Base-by-base conservation (phyloP, 2,329 filamentous ascomycete species). In the Nothophaeocryptopus gaeumannii region DNA sequence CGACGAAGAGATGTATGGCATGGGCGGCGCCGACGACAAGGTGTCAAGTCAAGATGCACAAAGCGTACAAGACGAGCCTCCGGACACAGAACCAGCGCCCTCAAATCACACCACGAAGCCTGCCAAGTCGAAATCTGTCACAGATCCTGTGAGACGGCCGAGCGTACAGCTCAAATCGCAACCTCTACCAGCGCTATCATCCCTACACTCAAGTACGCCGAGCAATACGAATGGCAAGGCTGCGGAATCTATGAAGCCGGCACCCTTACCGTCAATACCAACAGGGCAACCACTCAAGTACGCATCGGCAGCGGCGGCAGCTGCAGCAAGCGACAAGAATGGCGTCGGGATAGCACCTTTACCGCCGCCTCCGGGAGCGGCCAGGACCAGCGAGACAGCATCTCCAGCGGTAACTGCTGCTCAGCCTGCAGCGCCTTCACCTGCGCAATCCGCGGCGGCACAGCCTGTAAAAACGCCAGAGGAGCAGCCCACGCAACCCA, bases 1-100 rank as follows among this genome's bases (percentile, higher is more conserved):
- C 62, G 93, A 97, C 63, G 93, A 96, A 69, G 90, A 88, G 50
- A 79, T 83, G 47, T 96, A 86, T 64, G 93, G 91, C 59, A 84
- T 96, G 77, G 43, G 37, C 58, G 79, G 78, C 54, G 91, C 96
- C 29, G 84, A 84, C 69, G 93, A 97, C 72, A 84, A 85, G 64
- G 84, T 87, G 54, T 97, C 92, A n/a, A 96, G 92, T 52, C 91
- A 97, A 73, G 93, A 99, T 70, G 82, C 88, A 26, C 89, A 95
- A 66, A 97, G 93, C 44, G 78, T 95, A 75, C 88, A 91, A 63
- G 92, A 96, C 54, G 92, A 97, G 33, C 70, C 79, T 34, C 74
- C 78, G 13, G 89, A 95, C n/a, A 46, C 65, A 33, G 70, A 76
- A 59, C 56, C 51, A 26, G 39, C 64, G 81, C 61, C 69, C 63